These are phyloP conservation scores for Blumeria hordei DNA, from an alignment of 2,329 filamentous ascomycete species.

Conservation along the genomic window DNA sequence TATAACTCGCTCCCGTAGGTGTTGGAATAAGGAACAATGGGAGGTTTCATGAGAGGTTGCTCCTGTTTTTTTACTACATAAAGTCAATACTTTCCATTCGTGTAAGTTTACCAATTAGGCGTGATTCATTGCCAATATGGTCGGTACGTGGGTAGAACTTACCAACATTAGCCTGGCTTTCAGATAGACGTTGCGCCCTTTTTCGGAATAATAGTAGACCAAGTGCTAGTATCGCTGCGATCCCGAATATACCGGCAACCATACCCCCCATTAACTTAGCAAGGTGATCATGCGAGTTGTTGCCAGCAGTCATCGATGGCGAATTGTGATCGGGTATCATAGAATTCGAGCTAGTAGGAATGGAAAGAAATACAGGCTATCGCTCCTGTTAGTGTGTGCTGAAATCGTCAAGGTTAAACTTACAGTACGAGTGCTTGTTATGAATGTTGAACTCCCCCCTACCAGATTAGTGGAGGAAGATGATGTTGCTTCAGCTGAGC, in stretches of 20 bases:
- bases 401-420: background rate
- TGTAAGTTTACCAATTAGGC: background rate
- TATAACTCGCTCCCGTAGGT: background rate
- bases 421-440: background rate
- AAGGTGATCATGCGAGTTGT: background rate
- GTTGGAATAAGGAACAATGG: background rate
- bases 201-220: background rate
- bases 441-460: background rate
- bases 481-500: background rate
- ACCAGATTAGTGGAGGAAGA: background rate
- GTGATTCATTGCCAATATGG: background rate
- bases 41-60: background rate
- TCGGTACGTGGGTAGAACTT: background rate
- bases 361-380: too few relatives aligned
- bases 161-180: background rate
- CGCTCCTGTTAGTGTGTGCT: background rate
- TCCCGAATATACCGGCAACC: background rate
- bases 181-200: background rate
- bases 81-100: background rate
- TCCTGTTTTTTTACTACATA: background rate
- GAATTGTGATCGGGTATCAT: too few relatives aligned
- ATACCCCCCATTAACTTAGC: background rate
- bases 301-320: too few relatives aligned
- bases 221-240: background rate
- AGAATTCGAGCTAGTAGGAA: too few relatives aligned